These are phyloP conservation scores for Musa acuminata DNA, from an alignment of 176 grass and related monocot genomes.

Conservation along the genomic window DNA sequence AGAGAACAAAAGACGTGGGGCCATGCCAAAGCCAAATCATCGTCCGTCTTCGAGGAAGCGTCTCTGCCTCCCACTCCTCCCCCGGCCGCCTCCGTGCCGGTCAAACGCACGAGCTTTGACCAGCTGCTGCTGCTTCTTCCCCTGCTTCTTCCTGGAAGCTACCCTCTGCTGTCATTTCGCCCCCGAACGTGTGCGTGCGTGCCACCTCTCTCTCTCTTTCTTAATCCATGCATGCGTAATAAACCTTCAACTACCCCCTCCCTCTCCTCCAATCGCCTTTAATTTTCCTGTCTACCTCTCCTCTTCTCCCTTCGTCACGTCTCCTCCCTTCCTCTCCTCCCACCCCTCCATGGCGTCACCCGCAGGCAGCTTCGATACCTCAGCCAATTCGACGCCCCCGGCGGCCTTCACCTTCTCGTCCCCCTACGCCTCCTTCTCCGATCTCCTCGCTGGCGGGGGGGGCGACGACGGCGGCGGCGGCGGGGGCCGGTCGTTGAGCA, in stretches of 20 bases:
- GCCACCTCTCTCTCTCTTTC: background rate
- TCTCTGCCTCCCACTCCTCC: background rate
- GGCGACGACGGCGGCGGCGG: conserved; percentile 11
- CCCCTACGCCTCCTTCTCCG: conserved; percentile 57
- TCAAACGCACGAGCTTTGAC: conserved; percentile 94
- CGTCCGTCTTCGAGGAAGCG: conserved; percentile 22
- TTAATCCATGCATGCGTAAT: background rate
- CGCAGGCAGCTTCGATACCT: conserved; percentile 42
- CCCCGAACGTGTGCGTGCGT: accelerated
- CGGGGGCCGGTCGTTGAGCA: background rate
- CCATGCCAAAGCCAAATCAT: no score
- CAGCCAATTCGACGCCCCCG: conserved; percentile 11
- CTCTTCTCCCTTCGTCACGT: conserved; percentile 9
- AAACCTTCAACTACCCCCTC: conserved; percentile 22
- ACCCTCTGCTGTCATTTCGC: background rate
- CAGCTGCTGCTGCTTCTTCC: background rate
- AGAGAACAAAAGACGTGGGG: no score
- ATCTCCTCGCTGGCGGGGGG: conserved; percentile 48
- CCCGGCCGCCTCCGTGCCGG: conserved; percentile 41
- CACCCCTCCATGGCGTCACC: conserved; percentile 35
- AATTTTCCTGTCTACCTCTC: conserved; percentile 7
- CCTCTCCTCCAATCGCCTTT: conserved; percentile 6
- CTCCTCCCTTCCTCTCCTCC: conserved; percentile 9
- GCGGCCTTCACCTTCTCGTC: conserved; percentile 44
- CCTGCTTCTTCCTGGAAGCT: background rate